Base-by-base conservation (phyloP, 2,329 filamentous ascomycete genomes). In the Diplodia mutila region DNA sequence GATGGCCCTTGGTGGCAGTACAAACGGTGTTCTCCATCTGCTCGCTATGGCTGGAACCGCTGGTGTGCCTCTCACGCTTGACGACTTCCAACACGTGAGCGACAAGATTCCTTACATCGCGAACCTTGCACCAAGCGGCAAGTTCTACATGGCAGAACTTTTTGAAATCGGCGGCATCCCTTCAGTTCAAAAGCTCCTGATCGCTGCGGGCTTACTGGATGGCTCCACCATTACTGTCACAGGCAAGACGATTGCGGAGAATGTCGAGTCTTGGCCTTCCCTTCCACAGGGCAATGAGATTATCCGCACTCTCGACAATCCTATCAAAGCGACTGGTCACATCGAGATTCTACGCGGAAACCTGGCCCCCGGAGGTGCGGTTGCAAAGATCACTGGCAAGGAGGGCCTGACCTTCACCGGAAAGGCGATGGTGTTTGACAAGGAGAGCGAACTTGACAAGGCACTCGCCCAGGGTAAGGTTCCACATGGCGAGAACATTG, bases 381-480 rank as follows among this genome's bases (percentile, higher is more conserved):
- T 98, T 1, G 94, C 93, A 69, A 98, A 98, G 80, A 97, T 98
- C 79, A 97, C 94, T 0, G 94, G 94, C 42, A 97, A 97, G 78
- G 94, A 98, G 79, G 94, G 94, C 2, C 85, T 93, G 7, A 83
- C 81, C 14, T 98, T 98, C 79, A 90, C 85, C 0, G 94, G 94
- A 59, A 88, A 88, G 71, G 94, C 93, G 0, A 86, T 89, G 23
- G 92, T 96, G 54, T 98, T 95, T 78, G 84, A 97, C 80, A 94
- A 95, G 75, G 94, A 97, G 79, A 85, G 89, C 72, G 85, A 90
- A 72, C 88, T 97, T 53, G 89, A 96, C 77, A 80, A 84, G 0
- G 93, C 94, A 0, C 84, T 98, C 14, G 89, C 88, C 27, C 82
- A 82, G 23, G 90, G 93, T 66, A 85, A 90, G 61, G 91, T 93